Evolutionary conservation across 768 basidiomycete species (phyloP), one percentile per base, ranked within the genome.

Genomic region (Trametes coccinea): DNA sequence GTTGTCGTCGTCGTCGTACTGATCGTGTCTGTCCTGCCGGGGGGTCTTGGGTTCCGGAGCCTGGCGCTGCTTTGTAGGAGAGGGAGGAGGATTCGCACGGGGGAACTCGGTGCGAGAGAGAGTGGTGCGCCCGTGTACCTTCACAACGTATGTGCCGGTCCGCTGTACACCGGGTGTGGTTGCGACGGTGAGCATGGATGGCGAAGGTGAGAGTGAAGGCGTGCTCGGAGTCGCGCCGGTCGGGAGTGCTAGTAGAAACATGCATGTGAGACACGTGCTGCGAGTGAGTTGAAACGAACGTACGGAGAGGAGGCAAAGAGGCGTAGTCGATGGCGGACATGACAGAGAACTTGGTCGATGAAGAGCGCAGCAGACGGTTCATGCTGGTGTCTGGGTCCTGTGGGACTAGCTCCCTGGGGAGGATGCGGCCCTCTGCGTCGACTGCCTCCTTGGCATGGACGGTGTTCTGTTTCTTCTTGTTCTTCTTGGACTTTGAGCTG

Each of bases 121-220:
- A 4, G 82, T 81, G 61, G 79, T 84, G 47, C 88, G 87, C 52
- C 79, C 73, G 66, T 83, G 86, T 27, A 93, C 78, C n/a, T 83
- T 89, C 54, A 92, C 90, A 44, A 81, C 85, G 71, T 89, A 93
- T 27, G 84, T 88, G 17, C 85, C 83, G 43, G 80, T 80, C 78
- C 72, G 58, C 73, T 82, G 58, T 5, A 79, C 72, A 67, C 83
- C 88, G 5, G 80, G 79, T 33, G 64, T 65, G 10, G 86, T 66
- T 3, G 65, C 46, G 54, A 64, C 54, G 22, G 61, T 57, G 33
- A 44, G 48, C 30, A 56, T 44, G 13, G 66, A 67, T 14, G 56
- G 63, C 0, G 66, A 60, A 22, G 66, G 63, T 7, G 66, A 62
- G 3, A 61, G 43, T 29, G 43, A 49, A 39, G 59, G 51, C 17